Evolutionary conservation across 768 basidiomycete genomes (phyloP).

Genomic region (Suillus sp.): DNA sequence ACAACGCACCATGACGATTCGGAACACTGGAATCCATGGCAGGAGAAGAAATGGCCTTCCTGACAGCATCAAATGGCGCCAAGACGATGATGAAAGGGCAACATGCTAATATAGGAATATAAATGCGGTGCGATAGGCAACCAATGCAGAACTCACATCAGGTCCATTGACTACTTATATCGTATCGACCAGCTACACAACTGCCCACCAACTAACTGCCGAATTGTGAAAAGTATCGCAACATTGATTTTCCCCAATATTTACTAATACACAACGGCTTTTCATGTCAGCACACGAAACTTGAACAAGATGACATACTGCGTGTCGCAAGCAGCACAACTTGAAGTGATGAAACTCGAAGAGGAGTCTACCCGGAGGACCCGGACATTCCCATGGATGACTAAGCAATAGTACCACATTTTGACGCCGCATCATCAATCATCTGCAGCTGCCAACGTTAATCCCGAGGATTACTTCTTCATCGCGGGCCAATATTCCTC

Average conservation of each 20-base stretch:
- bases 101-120: neutral
- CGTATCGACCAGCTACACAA: neutral
- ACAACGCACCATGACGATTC: neutral
- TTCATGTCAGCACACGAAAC: neutral
- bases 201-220: neutral
- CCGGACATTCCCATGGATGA: too few species aligned
- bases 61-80: neutral
- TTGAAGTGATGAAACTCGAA: too few species aligned
- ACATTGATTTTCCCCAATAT: neutral
- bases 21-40: neutral
- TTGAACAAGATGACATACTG: neutral
- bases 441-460: too few species aligned
- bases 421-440: too few species aligned
- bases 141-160: neutral
- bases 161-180: neutral
- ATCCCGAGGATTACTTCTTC: too few species aligned
- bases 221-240: neutral
- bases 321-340: too few species aligned
- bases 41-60: neutral
- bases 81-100: neutral
- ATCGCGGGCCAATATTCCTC: too few species aligned
- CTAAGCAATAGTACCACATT: too few species aligned
- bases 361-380: too few species aligned
- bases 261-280: neutral
- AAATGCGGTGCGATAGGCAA: neutral